Conservation (phyloP, 192 early-diverging fungal species). For the Lobulomyces angularis region DNA sequence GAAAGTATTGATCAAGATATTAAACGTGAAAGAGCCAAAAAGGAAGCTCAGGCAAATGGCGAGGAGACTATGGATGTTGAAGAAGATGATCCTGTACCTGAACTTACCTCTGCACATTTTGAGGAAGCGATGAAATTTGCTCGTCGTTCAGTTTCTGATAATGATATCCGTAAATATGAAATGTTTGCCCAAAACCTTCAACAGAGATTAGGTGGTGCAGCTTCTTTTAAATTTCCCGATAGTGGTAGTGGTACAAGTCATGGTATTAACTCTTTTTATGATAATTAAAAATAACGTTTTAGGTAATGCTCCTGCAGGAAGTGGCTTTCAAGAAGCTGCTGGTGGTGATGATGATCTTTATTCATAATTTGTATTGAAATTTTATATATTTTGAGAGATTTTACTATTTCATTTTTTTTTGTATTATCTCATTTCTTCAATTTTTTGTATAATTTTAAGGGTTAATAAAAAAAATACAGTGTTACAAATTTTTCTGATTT, state of each 20-base stretch:
- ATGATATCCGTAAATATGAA: slow-evolving; percentile 96
- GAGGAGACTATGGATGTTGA: slow-evolving; percentile 72
- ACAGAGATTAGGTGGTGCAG: slow-evolving; percentile 83
- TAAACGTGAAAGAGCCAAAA: slow-evolving; percentile 52
- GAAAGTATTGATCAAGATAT: slow-evolving; percentile 88
- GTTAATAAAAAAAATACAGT: too few species aligned
- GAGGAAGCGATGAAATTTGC: slow-evolving; percentile 98
- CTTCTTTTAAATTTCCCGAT: slow-evolving; percentile 90
- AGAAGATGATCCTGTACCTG: slow-evolving; percentile 76
- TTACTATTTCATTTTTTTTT: slow-evolving; percentile 11
- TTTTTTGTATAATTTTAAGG: too few species aligned
- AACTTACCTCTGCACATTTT: slow-evolving; percentile 90
- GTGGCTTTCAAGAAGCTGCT: slow-evolving; percentile 50
- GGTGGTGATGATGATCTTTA: slow-evolving; percentile 71
- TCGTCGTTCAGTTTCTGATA: slow-evolving; percentile 86
- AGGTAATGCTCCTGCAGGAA: slow-evolving; percentile 20
- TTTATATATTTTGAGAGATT: slow-evolving; percentile 1
- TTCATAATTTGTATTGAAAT: slow-evolving; percentile 34
- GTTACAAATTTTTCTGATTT: too few species aligned
- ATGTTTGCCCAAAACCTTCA: slow-evolving; percentile 99
- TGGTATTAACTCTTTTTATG: neutral
- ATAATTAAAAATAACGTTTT: neutral
- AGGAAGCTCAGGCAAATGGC: slow-evolving; percentile 50
- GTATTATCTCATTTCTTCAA: slow-evolving; percentile 12
- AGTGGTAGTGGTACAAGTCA: slow-evolving; percentile 15